Percentiles rank a stretch among this genome's conserved stretches.
phyloP scores from a whole-genome alignment of 139 green algal genomes.

The Closterium sp. region DNA sequence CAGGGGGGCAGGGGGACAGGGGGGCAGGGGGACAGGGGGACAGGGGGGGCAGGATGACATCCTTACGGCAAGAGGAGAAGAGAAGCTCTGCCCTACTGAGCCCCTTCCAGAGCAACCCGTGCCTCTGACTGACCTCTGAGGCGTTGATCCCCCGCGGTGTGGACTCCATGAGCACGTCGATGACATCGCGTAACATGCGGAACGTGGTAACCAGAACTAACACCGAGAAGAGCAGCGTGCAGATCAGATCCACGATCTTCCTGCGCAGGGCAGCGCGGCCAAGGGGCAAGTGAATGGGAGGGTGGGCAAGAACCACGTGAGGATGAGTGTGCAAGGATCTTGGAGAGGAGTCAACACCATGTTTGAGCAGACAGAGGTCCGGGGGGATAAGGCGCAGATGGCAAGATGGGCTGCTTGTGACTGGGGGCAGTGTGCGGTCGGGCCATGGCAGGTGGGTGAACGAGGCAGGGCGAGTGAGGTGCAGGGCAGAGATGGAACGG shows the following conservation, averaged over 20 bases:
- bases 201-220: conserved; percentile 84
- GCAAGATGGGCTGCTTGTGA: too few relatives aligned
- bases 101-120: background rate
- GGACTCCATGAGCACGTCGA: conserved; percentile 90
- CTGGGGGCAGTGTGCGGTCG: too few relatives aligned
- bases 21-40: background rate
- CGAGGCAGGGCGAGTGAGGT: background rate
- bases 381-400: too few relatives aligned
- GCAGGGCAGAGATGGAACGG: too few relatives aligned
- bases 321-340: background rate
- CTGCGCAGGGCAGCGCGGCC: background rate
- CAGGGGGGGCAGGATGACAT: background rate
- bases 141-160: conserved; percentile 62
- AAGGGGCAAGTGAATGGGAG: background rate
- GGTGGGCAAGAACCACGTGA: background rate
- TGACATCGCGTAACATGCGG: conserved; percentile 78
- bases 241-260: conserved; percentile 64
- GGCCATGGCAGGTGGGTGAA: background rate
- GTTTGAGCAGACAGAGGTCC: too few relatives aligned
- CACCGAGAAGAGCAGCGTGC: conserved; percentile 88
- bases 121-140: conserved; percentile 19
- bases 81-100: background rate
- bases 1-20: background rate
- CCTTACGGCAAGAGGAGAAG: background rate
- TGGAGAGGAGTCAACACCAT: too few relatives aligned